Conservation (phyloP, 139 green algal species). For the Chlamydomonas sp. region DNA sequence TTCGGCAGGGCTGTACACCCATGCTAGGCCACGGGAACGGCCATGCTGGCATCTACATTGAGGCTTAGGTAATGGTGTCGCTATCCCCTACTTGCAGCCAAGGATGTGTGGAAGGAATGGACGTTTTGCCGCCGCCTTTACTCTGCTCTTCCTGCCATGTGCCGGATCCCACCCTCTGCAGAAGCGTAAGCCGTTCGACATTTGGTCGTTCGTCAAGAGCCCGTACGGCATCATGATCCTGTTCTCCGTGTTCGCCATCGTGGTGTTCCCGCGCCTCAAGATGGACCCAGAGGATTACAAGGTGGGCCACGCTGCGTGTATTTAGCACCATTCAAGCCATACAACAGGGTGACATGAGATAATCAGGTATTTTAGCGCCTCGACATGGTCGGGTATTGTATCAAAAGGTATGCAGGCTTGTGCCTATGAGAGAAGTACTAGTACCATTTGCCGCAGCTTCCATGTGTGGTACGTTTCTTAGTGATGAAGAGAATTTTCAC, state of each 20-base stretch:
- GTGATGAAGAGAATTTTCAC: too few species aligned
- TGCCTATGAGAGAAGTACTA: too few species aligned
- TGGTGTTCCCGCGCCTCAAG: constrained; percentile 71
- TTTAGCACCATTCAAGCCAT: too few species aligned
- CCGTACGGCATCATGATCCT: constrained; percentile 70
- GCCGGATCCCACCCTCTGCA: constrained; percentile 1
- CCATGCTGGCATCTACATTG: too few species aligned
- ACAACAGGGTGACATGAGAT: too few species aligned
- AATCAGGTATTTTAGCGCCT: too few species aligned
- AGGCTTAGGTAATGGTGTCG: neutral
- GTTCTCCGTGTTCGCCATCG: constrained; percentile 62
- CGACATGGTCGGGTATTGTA: too few species aligned
- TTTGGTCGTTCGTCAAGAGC: constrained; percentile 66
- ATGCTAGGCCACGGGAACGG: too few species aligned
- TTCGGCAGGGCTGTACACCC: too few species aligned
- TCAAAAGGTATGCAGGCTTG: too few species aligned
- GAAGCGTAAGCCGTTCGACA: constrained; percentile 64
- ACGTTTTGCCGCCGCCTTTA: neutral
- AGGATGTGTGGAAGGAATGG: neutral
- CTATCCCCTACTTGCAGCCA: neutral
- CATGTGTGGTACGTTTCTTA: too few species aligned
- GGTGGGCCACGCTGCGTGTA: neutral
- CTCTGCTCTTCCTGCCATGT: neutral
- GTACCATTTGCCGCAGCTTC: too few species aligned
- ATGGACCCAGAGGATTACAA: constrained; percentile 58